These are phyloP conservation scores for Naganishia sp. DNA, from an alignment of 1,284 basidiomycete genomes.

Conservation along the genomic window DNA sequence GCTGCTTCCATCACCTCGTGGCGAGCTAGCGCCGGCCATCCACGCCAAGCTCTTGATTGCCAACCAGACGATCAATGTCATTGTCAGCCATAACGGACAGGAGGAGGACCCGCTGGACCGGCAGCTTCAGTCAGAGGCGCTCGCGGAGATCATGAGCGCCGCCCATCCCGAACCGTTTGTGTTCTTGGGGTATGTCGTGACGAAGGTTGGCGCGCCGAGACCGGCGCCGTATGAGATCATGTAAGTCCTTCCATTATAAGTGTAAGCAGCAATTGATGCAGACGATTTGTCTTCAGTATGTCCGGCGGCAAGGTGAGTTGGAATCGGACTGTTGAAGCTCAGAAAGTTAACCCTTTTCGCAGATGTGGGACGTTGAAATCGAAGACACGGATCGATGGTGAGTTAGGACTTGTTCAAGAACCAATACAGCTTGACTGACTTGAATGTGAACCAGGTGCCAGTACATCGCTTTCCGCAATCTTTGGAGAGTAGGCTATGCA, in stretches of 20 bases:
- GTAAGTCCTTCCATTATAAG: constrained; percentile 27
- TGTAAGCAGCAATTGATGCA: too few relatives aligned
- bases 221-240: constrained; percentile 85
- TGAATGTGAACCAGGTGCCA: constrained; percentile 66
- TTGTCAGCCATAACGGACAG: constrained; percentile 92
- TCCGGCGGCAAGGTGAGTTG: constrained; percentile 52
- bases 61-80: constrained; percentile 75
- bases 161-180: constrained; percentile 75
- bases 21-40: constrained; percentile 90
- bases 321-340: too few relatives aligned
- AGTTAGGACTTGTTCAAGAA: constrained; percentile 34
- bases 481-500: constrained; percentile 68
- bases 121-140: constrained; percentile 78
- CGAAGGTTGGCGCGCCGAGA: constrained; percentile 67
- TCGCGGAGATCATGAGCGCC: constrained; percentile 75
- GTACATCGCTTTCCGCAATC: constrained; percentile 79
- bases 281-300: constrained; percentile 38
- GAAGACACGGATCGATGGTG: constrained; percentile 72
- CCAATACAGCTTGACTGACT: background rate
- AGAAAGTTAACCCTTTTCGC: constrained; percentile 49
- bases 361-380: constrained; percentile 71
- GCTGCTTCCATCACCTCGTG: constrained; percentile 75
- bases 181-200: constrained; percentile 83
- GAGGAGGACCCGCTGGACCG: constrained; percentile 87
- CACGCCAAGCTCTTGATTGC: constrained; percentile 83